These are phyloP conservation scores for Aspergillus puulaauensis DNA, from an alignment of 2,329 filamentous ascomycete species.

Conservation along the genomic window DNA sequence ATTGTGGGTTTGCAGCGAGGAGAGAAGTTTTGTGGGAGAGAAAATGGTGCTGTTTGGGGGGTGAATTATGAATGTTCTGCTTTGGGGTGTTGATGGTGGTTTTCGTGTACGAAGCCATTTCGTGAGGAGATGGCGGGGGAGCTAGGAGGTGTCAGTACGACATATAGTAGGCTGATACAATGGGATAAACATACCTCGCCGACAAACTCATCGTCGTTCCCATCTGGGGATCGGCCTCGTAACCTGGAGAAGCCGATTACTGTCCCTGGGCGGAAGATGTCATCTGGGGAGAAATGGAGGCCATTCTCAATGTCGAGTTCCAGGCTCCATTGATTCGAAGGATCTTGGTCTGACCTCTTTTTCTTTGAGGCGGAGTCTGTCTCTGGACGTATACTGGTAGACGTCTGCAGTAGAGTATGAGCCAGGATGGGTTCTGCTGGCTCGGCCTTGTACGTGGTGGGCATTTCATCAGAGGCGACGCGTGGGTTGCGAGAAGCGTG, in stretches of 20 bases:
- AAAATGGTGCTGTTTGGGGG: conserved; percentile 30
- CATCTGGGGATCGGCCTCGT: conserved; percentile 20
- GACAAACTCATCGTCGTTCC: conserved; percentile 27
- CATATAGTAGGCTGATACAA: not conserved
- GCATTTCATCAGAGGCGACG: conserved; percentile 14
- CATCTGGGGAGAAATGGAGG: conserved; percentile 11
- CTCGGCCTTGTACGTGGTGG: conserved; percentile 25
- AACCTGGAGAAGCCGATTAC: conserved; percentile 35
- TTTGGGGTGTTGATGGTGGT: not conserved
- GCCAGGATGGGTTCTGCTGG: conserved; percentile 34
- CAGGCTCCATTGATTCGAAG: conserved; percentile 26
- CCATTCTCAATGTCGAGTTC: conserved; percentile 22
- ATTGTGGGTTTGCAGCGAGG: conserved; percentile 21
- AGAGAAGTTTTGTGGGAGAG: conserved; percentile 30
- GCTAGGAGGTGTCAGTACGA: conserved; percentile 15
- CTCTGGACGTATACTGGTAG: not conserved
- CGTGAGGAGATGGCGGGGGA: conserved; percentile 31
- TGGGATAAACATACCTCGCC: conserved; percentile 27
- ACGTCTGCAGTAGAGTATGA: conserved; percentile 25
- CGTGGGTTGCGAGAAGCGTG: not conserved
- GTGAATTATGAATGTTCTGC: conserved; percentile 36
- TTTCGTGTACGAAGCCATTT: conserved; percentile 17
- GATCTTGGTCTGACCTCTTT: not conserved
- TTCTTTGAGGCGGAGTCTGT: not conserved
- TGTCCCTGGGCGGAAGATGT: conserved; percentile 29